Evolutionary conservation across 345 rosid species (phyloP), one percentile per base, ranked within the genome.

Genomic region (Syzygium aqueum): DNA sequence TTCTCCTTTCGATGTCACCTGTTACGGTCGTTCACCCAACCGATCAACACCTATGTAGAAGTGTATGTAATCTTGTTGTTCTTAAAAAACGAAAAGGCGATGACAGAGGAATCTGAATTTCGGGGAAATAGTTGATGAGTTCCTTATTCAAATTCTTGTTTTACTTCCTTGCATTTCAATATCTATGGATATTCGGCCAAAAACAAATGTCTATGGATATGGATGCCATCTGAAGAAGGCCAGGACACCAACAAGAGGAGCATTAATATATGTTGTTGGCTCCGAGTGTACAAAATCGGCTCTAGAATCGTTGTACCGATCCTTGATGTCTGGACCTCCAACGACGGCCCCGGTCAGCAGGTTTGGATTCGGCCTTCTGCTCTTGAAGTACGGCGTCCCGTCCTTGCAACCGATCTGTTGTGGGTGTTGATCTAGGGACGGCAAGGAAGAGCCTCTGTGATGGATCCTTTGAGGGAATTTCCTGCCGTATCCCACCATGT

Each of bases 401-500:
- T 90, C 95, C 50, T 87, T 77, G 87, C 99, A 96, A 0, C 91
- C 91, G 43, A 95, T 87, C 15, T 51, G 89, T 23, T 83, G 57
- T 0, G 93, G 94, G 61, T 90, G 95, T 28, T 88, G 84, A 27
- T 89, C 91, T 49, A 88, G 46, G 23, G 97, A 93, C 78, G 96
- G 99, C 63, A 94, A 88, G 7, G 97, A 92, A 0, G 99, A 93
- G 23, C 94, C 96, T 28, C 97, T 93, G 78, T 96, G 98, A 88
- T 97, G 99, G 33, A 96, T 93, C 90, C 90, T 94, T 27, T 89
- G 90, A 0, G 99, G 99, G 87, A 86, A 97, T 56, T 85, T 93
- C 12, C 85, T 37, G 5, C 98, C 94, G 86, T 94, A 95, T 19
- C 97, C 99, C 15, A 97, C 98, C 98, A 96, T 97, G 93, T 95